phyloP scores from a whole-genome alignment of 306 rosid genomes.

The Lathyrus oleraceus region DNA sequence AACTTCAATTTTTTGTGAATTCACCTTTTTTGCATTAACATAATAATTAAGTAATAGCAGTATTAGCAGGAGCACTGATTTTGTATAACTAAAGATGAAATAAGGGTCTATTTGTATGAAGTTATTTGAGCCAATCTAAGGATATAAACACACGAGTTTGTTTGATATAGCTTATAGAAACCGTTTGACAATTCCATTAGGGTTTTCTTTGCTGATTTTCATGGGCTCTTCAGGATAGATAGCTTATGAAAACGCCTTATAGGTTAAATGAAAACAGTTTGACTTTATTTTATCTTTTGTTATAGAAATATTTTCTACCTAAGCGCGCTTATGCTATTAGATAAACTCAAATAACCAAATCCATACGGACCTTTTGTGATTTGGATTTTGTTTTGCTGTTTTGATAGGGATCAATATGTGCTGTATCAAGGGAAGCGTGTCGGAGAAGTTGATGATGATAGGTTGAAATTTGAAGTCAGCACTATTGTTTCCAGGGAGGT shows the following conservation, averaged over 20 bases:
- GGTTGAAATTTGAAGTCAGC: constrained; percentile 85
- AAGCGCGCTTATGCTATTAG: not conserved
- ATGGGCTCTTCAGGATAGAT: not conserved
- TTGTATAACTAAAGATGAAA: not conserved
- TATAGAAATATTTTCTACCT: not conserved
- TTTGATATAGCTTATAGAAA: not conserved
- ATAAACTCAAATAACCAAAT: not conserved
- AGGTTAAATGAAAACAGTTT: not conserved
- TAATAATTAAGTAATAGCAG: not conserved
- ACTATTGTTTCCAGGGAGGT: constrained; percentile 88
- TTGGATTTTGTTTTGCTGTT: constrained; percentile 17
- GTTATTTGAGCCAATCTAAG: not conserved
- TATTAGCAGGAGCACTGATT: not conserved
- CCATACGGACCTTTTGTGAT: not conserved
- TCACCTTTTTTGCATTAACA: not conserved
- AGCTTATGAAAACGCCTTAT: not conserved
- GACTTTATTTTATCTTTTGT: not conserved
- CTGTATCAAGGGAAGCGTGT: constrained; percentile 57
- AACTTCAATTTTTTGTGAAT: not conserved
- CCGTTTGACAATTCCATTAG: not conserved
- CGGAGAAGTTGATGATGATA: constrained; percentile 79
- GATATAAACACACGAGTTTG: not conserved
- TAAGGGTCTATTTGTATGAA: not conserved
- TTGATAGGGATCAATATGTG: constrained; percentile 67
- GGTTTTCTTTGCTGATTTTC: not conserved